Base-by-base conservation (phyloP, 2,329 filamentous ascomycete species). In the Hypoxylon sp. region DNA sequence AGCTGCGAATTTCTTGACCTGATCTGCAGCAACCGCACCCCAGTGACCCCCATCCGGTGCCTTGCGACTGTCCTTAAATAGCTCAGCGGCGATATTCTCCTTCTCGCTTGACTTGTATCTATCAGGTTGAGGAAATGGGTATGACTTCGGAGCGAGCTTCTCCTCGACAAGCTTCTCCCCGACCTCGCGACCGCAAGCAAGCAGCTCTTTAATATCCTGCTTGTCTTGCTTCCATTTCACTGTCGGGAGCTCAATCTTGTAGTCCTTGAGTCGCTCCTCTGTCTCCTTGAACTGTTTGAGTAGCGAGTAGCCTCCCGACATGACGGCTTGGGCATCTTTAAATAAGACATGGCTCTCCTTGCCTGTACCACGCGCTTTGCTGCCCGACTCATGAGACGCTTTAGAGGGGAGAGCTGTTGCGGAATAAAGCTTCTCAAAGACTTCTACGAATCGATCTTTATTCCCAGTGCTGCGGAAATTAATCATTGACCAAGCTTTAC, bases 171-270 rank as follows among this genome's bases (percentile, higher is more conserved):
- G 70, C 23, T 73, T 72, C 65, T 78, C 75, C 36, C 78, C 80
- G 32, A 79, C 72, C 61, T 76, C 65, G 25, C 70, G 74, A n/a
- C 79, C 77, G 34, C 70, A 75, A 5, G 63, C 61, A 14, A 82
- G 67, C 34, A 81, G 48, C 13, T 77, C 75, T 49, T 74, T 75
- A 36, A 79, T 73, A 9, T 77, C 74, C 32, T 75, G 61, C 38
- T 75, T 75, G 60, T 82, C 80, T 52, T 78, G 67, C 60, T 76
- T 73, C 79, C 79, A 81, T 28, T 52, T 70, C 19, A 70, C 69
- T 11, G 67, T 67, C 2, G 76, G 76, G 5, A 75, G 67, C 2
- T 71, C 67, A 23, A 77, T 36, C 25, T 74, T 72, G 5, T 73
- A 64, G 6, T 63, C 60, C 56, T 73, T 66, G 11, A 76, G 69